Conservation (phyloP, 1,284 basidiomycete genomes). For the Xerocomus tenax region DNA sequence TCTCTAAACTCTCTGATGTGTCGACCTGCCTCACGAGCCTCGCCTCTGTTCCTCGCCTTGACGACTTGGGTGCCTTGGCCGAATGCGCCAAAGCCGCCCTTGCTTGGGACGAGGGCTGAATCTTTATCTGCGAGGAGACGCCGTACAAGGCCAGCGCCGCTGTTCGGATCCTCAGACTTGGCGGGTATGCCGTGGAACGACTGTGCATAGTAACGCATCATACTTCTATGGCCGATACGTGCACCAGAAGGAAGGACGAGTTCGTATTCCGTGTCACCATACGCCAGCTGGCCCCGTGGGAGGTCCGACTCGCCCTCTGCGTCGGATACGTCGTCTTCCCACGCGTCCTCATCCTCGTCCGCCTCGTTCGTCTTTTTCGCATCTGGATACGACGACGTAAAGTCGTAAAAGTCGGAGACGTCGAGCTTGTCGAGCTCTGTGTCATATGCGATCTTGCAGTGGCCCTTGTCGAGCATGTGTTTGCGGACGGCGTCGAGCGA, state of each 20-base stretch:
- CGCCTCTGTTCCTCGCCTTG: slow-evolving; percentile 88
- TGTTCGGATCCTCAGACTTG: slow-evolving; percentile 54
- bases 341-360: slow-evolving; percentile 26
- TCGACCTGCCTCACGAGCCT: slow-evolving; percentile 86
- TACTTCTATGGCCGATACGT: slow-evolving; percentile 83
- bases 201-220: slow-evolving; percentile 85
- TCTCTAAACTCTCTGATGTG: slow-evolving; percentile 85
- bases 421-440: slow-evolving; percentile 75
- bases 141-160: slow-evolving; percentile 66
- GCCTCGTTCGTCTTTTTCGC: slow-evolving; percentile 1
- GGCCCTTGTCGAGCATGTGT: slow-evolving; percentile 90
- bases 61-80: slow-evolving; percentile 75
- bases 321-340: slow-evolving; percentile 8
- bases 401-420: slow-evolving; percentile 92
- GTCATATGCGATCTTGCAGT: slow-evolving; percentile 95
- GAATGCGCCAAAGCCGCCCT: slow-evolving; percentile 78
- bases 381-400: slow-evolving; percentile 67
- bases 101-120: slow-evolving; percentile 72
- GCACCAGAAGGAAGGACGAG: slow-evolving; percentile 92
- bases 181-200: slow-evolving; percentile 45
- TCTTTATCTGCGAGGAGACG: slow-evolving; percentile 72
- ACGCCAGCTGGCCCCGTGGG: slow-evolving; percentile 50
- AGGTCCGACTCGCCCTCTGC: slow-evolving; percentile 38
- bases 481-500: slow-evolving; percentile 79
- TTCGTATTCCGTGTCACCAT: slow-evolving; percentile 74